Base-by-base conservation (phyloP, 2,329 filamentous ascomycete genomes). In the Aspergillus arachidicola region DNA sequence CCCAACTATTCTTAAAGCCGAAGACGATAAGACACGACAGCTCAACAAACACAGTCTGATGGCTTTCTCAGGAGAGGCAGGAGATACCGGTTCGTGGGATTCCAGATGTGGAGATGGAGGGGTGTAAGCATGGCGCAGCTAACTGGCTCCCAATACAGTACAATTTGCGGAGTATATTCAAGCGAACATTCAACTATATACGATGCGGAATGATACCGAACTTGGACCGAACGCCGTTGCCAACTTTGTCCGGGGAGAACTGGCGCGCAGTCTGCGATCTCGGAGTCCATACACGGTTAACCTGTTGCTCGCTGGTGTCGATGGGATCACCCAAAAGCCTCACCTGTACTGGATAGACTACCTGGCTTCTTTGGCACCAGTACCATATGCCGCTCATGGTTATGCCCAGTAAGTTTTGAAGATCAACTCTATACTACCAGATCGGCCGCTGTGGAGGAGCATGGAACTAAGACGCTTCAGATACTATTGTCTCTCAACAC, bases 111-210 rank as follows among this genome's bases (percentile, higher is more conserved):
- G 51, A 34, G 38, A 34, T 30, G 53, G 30, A 34, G 21, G 7
- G 34, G 32, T 21, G 41, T 23, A 51, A 53, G 56, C 12, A 26
- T 50, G 41, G 28, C 41, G 23, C 58, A 58, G 67, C 70, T 65
- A 69, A 65, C 59, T 60, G 58, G 38, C 54, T 36, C 55, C 50
- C 34, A 28, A 30, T 64, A 19, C 63, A 97, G 94, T 98, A 67
- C 94, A 99, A 89, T 99, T 99, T 80, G 92, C 96, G 79, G 95
- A 99, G 83, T 99, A 94, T 83, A 96, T 99, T 79, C 94, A 98
- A 87, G 94, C 94, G 78, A 99, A 99, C 81, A 90, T 95, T 68
- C 93, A 97, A 82, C 91, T 99, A 76, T 99, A 99, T 84, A 93
- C 92, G 71, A 99, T 98, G 94, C 93, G 96, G 76, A 98, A 98